Base-by-base conservation (phyloP, 257 asterid species). In the Phtheirospermum japonicum region DNA sequence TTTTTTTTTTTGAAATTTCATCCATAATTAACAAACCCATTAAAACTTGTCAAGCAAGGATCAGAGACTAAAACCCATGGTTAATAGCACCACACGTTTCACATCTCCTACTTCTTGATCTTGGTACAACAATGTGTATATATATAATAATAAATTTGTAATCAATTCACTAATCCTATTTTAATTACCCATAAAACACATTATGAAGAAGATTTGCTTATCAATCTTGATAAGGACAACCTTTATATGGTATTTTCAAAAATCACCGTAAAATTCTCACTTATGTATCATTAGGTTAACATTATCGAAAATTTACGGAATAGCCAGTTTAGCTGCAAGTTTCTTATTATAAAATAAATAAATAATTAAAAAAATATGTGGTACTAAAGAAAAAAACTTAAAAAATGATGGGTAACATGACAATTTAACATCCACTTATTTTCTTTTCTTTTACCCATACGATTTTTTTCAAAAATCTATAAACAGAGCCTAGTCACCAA, bases 401-500 rank as follows among this genome's bases (percentile, higher is more conserved):
- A 2, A 33, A 51, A 59, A 57, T 16, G 64, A 34, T 8, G 68
- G 64, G 59, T n/a, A 26, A 53, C 33, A 64, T 42, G 48, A 42
- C 48, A 42, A 57, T 11, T 61, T n/a, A 43, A 60, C 30, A 32
- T 33, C 42, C 28, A 20, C 53, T 50, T 40, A 13, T 63, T 63
- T 57, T 36, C 36, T 16, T 17, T 31, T 28, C n/a, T 16, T 60
- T 59, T 17, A 0, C 19, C 46, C 36, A 16, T 19, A 19, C 3
- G 14, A 48, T 51, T 48, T 4, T 17, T 46, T 37, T 61, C 43
- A 58, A 70, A 75, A 75, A 26, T 70, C 63, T 56, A 57, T 66
- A 61, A 48, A 70, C 39, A 54, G 64, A 23, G 28, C 63, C 71
- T 42, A 26, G 68, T 74, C 75, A 53, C 74, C 61, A 50, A 52